Evolutionary conservation across 2,329 filamentous ascomycete species (phyloP), one percentile per base, ranked within the genome.

Genomic region (Xenosphaeropsis pyriputrescens): DNA sequence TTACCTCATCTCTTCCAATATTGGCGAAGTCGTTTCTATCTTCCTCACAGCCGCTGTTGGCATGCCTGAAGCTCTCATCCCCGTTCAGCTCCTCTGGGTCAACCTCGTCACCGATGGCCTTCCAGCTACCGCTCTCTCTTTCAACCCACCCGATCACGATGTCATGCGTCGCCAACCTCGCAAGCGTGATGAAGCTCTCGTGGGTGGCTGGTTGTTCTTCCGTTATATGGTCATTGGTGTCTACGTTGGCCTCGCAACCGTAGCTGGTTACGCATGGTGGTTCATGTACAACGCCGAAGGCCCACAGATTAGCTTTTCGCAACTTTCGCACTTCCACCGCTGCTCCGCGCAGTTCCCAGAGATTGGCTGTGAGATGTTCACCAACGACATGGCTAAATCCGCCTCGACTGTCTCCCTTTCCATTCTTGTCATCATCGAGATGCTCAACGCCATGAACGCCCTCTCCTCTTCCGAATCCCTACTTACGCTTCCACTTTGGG

Each of bases 261-360:
- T 98, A 15, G 86, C 81, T 53, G 91, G 93, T 34, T 98, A 98
- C 56, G 89, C 85, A n/a, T 98, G 91, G 91, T 98, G 86, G 85
- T 98, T 96, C 68, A 88, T 98, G 81, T 94, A 82, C 68, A 89
- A 96, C 64, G 63, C 77, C 7, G 75, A 79, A 47, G 91, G 91
- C 1, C 91, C 91, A 17, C 84, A 93, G 58, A 93, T 98, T 60
- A 77, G 68, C 45, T 94, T 96, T 65, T 81, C 72, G 58, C 85
- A 98, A 57, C 68, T 98, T 47, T 68, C 81, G 17, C 82, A 93
- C 63, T 98, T 96, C 77, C 91, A 98, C 65, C 79, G 79, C 56
- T 98, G 91, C 72, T 80, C 80, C 0, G 53, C 82, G 13, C 68
- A 85, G 41, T 96, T 93, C 64, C 75, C 86, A 0, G 79, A 89